phyloP scores from a whole-genome alignment of 345 rosid genomes.

The Arabidopsis arenosa region DNA sequence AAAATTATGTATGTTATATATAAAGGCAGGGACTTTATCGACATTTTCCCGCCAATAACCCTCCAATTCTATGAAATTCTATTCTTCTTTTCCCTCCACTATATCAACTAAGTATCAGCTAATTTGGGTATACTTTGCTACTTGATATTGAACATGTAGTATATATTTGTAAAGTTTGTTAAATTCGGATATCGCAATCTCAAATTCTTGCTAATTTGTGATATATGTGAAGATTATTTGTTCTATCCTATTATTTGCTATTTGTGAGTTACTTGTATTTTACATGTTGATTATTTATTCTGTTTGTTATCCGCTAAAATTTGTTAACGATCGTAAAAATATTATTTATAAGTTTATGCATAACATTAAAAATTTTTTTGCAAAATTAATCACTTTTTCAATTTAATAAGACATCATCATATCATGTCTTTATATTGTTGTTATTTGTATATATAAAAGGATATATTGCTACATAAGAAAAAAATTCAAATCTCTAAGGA shows the following conservation, averaged over 20 bases:
- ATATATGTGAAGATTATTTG: neutral
- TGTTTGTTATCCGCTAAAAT: neutral
- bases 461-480: too few relatives aligned
- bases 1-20: neutral
- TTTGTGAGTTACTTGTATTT: neutral
- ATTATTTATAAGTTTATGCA: too few relatives aligned
- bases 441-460: too few relatives aligned
- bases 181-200: neutral
- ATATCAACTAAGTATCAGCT: neutral
- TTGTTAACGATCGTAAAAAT: too few relatives aligned
- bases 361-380: too few relatives aligned
- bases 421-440: too few relatives aligned
- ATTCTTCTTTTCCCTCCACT: conserved; percentile 13
- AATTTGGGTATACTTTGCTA: neutral
- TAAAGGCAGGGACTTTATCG: conserved; percentile 49
- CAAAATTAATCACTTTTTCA: too few relatives aligned
- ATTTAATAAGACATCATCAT: too few relatives aligned
- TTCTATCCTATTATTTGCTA: neutral
- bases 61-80: neutral
- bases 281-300: too few relatives aligned
- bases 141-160: neutral
- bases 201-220: too few relatives aligned
- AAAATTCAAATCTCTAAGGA: too few relatives aligned
- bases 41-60: conserved; percentile 63
- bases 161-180: neutral